Conservation (phyloP, 306 rosid genomes). For the Ochetophila trinervis region DNA sequence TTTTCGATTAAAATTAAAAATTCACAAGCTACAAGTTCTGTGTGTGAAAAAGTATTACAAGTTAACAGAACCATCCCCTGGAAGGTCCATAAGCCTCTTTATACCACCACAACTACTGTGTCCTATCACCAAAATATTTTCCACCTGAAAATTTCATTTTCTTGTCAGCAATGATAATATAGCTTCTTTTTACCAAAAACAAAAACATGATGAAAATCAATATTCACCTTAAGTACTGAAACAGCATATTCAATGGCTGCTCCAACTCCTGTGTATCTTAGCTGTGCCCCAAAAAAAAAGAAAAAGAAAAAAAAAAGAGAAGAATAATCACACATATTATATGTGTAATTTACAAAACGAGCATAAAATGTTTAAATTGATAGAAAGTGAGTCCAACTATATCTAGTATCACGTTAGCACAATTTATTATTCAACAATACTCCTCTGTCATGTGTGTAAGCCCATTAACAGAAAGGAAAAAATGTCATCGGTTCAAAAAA, state of each 20-base stretch:
- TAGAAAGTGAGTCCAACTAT: no score
- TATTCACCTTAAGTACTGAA: slow-evolving; percentile 35
- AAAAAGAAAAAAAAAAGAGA: no score
- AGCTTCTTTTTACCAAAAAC: not conserved
- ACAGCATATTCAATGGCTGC: slow-evolving; percentile 62
- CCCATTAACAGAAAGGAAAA: no score
- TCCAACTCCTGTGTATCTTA: slow-evolving; percentile 54
- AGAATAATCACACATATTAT: no score
- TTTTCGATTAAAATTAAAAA: not conserved
- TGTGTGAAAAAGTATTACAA: slow-evolving; percentile 30
- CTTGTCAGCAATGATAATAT: not conserved
- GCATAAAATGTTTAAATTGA: no score
- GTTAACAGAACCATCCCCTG: slow-evolving; percentile 42
- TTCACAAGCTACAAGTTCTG: not conserved
- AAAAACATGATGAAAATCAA: not conserved
- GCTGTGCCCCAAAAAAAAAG: slow-evolving; percentile 22
- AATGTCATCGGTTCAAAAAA: no score
- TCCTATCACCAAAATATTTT: slow-evolving; percentile 53
- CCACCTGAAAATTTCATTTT: slow-evolving; percentile 34
- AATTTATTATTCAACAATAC: no score
- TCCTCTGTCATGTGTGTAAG: no score
- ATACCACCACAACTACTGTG: slow-evolving; percentile 76
- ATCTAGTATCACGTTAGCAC: no score
- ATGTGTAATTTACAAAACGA: not conserved
- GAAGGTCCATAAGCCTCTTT: slow-evolving; percentile 56